Evolutionary conservation across 768 basidiomycete species (phyloP).

Genomic region (Tremella yokohamensis): DNA sequence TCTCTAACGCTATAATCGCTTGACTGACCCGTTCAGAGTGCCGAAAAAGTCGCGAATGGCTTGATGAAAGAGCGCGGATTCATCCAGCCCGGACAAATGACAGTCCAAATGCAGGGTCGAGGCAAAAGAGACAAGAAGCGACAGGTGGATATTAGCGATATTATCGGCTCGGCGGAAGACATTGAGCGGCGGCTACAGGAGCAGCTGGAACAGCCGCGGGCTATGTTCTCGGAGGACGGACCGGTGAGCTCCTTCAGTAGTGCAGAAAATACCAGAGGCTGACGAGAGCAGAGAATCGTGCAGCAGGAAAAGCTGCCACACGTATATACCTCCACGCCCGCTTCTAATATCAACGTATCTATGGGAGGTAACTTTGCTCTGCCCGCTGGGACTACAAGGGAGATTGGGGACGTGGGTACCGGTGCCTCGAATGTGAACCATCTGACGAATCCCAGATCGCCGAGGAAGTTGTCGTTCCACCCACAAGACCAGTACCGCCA

Average conservation of each 20-base stretch:
- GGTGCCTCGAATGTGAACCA: background rate
- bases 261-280: conserved; percentile 5
- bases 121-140: conserved; percentile 34
- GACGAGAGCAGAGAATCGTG: conserved; percentile 22
- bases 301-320: conserved; percentile 64
- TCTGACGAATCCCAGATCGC: conserved; percentile 60
- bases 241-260: conserved; percentile 17
- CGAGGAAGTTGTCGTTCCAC: conserved; percentile 86
- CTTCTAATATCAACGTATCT: conserved; percentile 68
- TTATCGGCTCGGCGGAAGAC: conserved; percentile 44
- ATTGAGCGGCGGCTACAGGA: conserved; percentile 46
- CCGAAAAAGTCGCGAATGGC: background rate
- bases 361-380: conserved; percentile 73
- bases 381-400: conserved; percentile 74
- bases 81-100: conserved; percentile 27
- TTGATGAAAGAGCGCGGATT: conserved; percentile 4
- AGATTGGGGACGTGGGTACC: conserved; percentile 62
- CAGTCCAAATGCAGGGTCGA: conserved; percentile 23
- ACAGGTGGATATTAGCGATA: conserved; percentile 29
- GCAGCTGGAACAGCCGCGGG: conserved; percentile 44
- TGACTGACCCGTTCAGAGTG: background rate
- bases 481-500: conserved; percentile 72
- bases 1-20: background rate
- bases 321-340: conserved; percentile 66
- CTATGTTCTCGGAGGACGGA: conserved; percentile 40